Conservation (phyloP, 2,329 filamentous ascomycete genomes). For the Paecilomyces formosus region DNA sequence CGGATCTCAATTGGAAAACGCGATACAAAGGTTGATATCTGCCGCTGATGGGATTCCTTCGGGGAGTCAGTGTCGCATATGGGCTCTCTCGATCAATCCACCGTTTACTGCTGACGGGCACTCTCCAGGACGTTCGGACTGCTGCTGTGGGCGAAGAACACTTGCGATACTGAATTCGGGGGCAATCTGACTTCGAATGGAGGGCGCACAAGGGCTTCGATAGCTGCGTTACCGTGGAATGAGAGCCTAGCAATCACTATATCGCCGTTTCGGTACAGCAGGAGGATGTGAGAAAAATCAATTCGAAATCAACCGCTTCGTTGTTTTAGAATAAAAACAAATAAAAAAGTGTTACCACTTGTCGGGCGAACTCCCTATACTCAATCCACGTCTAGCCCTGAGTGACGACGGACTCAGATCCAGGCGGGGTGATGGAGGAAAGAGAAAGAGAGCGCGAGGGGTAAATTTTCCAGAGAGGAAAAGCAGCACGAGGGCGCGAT, state of each 20-base stretch:
- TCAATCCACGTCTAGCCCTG: neutral
- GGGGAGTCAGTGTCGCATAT: neutral
- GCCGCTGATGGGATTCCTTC: neutral
- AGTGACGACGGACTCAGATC: neutral
- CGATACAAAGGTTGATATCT: neutral
- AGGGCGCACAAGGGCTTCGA: neutral
- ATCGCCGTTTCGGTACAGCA: neutral
- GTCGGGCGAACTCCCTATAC: neutral
- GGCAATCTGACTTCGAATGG: neutral
- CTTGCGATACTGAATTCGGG: neutral
- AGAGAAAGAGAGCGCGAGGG: neutral
- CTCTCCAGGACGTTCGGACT: neutral
- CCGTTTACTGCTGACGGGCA: neutral
- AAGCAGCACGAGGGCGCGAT: neutral
- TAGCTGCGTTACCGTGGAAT: neutral
- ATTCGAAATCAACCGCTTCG: neutral
- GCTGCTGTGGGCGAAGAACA: neutral
- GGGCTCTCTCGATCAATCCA: neutral
- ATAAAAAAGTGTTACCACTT: neutral
- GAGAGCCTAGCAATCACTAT: neutral
- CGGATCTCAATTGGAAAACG: neutral
- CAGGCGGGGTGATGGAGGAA: neutral
- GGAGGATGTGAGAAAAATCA: neutral
- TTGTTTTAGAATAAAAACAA: neutral
- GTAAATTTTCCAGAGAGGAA: neutral